A percentile compares a stretch with the other conserved stretches of the same genome.
Conservation (phyloP, 805 yeast genomes). For the Hanseniaspora vineae region DNA sequence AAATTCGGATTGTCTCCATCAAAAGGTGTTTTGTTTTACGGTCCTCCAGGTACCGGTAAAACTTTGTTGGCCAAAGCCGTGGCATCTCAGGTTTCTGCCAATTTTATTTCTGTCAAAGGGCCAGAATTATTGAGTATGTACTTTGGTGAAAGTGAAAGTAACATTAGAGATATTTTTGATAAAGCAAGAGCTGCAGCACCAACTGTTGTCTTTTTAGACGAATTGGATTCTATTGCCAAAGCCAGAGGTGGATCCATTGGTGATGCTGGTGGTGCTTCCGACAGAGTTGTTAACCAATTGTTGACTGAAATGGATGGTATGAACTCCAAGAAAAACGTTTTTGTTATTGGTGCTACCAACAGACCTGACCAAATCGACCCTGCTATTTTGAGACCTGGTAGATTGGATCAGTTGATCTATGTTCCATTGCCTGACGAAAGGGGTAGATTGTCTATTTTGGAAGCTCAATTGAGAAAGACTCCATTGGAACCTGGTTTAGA, state of each 20-base stretch:
- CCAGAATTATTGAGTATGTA: conserved; percentile 97
- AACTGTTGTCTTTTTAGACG: conserved; percentile 96
- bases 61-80: conserved; percentile 97
- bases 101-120: conserved; percentile 93
- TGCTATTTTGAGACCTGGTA: conserved; percentile 96
- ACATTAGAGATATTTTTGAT: conserved; percentile 94
- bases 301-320: conserved; percentile 99
- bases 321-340: conserved; percentile 98
- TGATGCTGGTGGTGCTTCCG: conserved; percentile 95
- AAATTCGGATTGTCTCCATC: conserved; percentile 97
- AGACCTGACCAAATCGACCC: conserved; percentile 99
- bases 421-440: conserved; percentile 96
- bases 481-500: conserved; percentile 97
- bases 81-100: conserved; percentile 97
- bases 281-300: conserved; percentile 90
- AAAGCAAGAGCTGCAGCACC: conserved; percentile 99
- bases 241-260: conserved; percentile 87
- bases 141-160: conserved; percentile 97
- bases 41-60: conserved; percentile 99
- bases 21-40: conserved; percentile 95
- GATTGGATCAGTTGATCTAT: conserved; percentile 95
- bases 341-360: conserved; percentile 98
- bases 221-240: conserved; percentile 94
- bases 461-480: conserved; percentile 95
- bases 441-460: conserved; percentile 85